Conservation (phyloP, 2,329 filamentous ascomycete genomes). For the Hymenoscyphus scutula region DNA sequence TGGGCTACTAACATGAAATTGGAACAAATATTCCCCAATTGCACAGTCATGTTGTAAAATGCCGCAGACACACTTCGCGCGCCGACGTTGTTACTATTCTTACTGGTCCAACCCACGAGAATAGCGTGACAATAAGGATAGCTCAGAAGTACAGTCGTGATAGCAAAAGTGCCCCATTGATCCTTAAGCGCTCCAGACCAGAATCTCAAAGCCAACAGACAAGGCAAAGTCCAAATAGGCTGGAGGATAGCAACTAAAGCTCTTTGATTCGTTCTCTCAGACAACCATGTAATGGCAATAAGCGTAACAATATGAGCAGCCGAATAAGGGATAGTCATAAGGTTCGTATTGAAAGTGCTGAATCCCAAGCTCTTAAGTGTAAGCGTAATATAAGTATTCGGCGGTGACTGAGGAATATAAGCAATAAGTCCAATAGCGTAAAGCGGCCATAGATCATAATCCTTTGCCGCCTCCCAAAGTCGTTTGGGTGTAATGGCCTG, state of each 20-base stretch:
- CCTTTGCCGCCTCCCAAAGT: constrained; percentile 52
- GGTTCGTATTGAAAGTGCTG: constrained; percentile 44
- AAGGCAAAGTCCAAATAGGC: constrained; percentile 44
- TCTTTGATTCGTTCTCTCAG: constrained; percentile 41
- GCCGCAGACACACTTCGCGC: constrained; percentile 61
- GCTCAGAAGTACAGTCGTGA: constrained; percentile 34
- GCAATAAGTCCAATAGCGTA: constrained; percentile 47
- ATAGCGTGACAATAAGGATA: constrained; percentile 36
- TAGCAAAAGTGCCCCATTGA: constrained; percentile 40
- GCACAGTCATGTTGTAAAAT: constrained; percentile 51
- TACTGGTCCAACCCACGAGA: constrained; percentile 44
- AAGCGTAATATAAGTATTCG: constrained; percentile 52
- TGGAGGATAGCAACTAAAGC: constrained; percentile 38
- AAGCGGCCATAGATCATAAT: constrained; percentile 60
- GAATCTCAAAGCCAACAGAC: constrained; percentile 38
- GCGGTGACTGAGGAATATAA: constrained; percentile 49
- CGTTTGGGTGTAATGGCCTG: constrained; percentile 50
- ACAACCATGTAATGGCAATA: constrained; percentile 46
- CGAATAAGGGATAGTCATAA: constrained; percentile 46
- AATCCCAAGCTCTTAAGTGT: constrained; percentile 42
- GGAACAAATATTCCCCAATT: constrained; percentile 43
- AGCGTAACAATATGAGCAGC: constrained; percentile 46
- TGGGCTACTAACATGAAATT: constrained; percentile 43
- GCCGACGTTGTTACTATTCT: constrained; percentile 62
- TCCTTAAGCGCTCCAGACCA: constrained; percentile 30